Base-by-base conservation (phyloP, 352 stramenopile genomes). In the Phytophthora cryptogea region DNA sequence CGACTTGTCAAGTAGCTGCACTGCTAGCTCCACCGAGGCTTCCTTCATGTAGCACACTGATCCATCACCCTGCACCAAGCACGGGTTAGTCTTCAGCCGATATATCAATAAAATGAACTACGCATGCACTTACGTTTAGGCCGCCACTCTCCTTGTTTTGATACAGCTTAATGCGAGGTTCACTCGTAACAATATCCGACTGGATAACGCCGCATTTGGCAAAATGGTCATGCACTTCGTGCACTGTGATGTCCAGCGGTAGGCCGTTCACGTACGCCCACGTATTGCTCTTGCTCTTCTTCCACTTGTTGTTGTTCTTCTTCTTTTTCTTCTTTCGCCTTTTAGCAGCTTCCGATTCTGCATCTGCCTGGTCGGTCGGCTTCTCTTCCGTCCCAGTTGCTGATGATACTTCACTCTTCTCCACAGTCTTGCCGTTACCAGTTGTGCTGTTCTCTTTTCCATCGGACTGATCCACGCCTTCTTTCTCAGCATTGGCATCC, bases 201-300 rank as follows among this genome's bases (percentile, higher is more conserved):
- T 98, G 95, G 43, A 99, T 86, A 31, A 99, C 88, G 8, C 96
- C 96, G 36, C 86, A 96, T 64, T 98, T 98, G 48, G 70, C 80
- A 76, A 99, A 99, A 63, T 98, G 91, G 35, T 92, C 76, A 26
- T 86, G 74, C 5, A 99, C 73, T 74, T 99, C 96, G 50, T 98
- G 72, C 27, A 92, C 70, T 9, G 91, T 97, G 8, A 94, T 72
- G 59, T 99, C 91, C 7, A 88, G 57, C n/a, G 97, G 97, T 31
- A 99, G 74, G 16, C 96, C 95, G 32, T 96, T 97, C 27, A 99
- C 83, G 60, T 99, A 99, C 16, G 98, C 88, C 96, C 96, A 99
- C 59, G 89, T 96, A 48, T 95, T 94, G 4, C 64, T 80, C 72
- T 97, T 97, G 47, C 72, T 83, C 31, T 79, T 75, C 57, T 90